These are phyloP conservation scores for Dictyostelium discoideum DNA, from an alignment of 78 protist genomes.

Conservation along the genomic window DNA sequence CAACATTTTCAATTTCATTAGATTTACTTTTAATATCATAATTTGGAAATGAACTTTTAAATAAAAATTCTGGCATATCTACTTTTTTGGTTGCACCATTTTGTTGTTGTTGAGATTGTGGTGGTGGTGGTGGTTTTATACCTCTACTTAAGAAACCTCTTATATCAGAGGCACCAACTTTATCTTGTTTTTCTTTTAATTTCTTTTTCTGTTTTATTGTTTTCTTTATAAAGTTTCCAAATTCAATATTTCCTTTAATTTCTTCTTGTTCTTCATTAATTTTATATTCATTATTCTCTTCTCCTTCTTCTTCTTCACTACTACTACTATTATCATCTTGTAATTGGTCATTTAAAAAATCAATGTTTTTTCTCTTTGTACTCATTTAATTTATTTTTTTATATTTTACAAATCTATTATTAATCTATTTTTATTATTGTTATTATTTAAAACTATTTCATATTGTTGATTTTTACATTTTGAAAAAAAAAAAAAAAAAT, in stretches of 20 bases:
- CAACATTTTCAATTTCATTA: background rate
- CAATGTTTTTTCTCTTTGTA: background rate
- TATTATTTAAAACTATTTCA: background rate
- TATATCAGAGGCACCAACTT: background rate
- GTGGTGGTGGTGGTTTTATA: background rate
- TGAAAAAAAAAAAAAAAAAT: background rate
- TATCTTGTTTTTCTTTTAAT: background rate
- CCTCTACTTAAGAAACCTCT: slow-evolving; percentile 4
- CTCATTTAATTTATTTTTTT: background rate
- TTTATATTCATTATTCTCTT: background rate
- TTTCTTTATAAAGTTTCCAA: background rate
- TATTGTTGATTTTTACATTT: background rate
- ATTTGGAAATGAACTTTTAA: background rate
- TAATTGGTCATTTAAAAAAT: background rate
- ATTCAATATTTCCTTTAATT: background rate
- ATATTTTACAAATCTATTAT: background rate
- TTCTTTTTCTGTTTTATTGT: background rate
- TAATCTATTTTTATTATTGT: background rate
- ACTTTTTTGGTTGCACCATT: background rate
- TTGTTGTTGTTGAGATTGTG: background rate
- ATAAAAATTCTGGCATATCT: background rate
- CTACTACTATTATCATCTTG: background rate
- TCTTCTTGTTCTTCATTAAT: background rate
- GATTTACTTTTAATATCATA: background rate
- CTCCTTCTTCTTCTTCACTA: background rate